These are phyloP conservation scores for Candida oleophila DNA, from an alignment of 805 yeast genomes.

Conservation along the genomic window DNA sequence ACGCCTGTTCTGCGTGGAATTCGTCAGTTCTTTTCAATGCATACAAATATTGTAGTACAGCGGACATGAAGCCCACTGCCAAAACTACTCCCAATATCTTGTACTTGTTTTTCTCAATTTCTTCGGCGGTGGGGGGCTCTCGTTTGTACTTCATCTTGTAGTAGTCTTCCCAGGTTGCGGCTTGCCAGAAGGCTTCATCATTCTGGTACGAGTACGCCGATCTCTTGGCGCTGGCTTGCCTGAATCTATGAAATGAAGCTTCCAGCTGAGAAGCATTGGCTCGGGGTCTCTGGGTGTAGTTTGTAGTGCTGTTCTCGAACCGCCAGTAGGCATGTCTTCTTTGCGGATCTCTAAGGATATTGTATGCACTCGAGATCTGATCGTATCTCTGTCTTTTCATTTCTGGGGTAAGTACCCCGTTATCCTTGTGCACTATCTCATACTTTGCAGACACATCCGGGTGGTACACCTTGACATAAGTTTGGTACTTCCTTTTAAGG, in stretches of 20 bases:
- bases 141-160: slow-evolving; percentile 42
- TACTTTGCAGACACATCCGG: slow-evolving; percentile 57
- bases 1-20: slow-evolving; percentile 20
- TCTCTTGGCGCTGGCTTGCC: neutral
- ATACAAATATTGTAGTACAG: slow-evolving; percentile 34
- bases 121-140: slow-evolving; percentile 39
- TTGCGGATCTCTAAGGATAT: slow-evolving; percentile 52
- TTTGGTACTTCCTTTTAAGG: slow-evolving; percentile 29
- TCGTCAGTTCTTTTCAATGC: slow-evolving; percentile 36
- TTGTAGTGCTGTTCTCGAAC: slow-evolving; percentile 9
- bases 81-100: slow-evolving; percentile 37
- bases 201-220: slow-evolving; percentile 11
- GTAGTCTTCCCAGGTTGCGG: slow-evolving; percentile 66
- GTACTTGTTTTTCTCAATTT: slow-evolving; percentile 42
- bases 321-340: slow-evolving; percentile 29
- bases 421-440: slow-evolving; percentile 22
- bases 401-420: slow-evolving; percentile 27
- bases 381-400: slow-evolving; percentile 33
- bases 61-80: slow-evolving; percentile 28
- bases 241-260: neutral
- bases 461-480: slow-evolving; percentile 70
- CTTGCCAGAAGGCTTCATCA: slow-evolving; percentile 54
- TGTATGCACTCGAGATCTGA: slow-evolving; percentile 36
- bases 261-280: slow-evolving; percentile 2
- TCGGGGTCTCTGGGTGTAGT: neutral